Base-by-base conservation (phyloP, 2,329 filamentous ascomycete genomes). In the Aspergillus intermedius region DNA sequence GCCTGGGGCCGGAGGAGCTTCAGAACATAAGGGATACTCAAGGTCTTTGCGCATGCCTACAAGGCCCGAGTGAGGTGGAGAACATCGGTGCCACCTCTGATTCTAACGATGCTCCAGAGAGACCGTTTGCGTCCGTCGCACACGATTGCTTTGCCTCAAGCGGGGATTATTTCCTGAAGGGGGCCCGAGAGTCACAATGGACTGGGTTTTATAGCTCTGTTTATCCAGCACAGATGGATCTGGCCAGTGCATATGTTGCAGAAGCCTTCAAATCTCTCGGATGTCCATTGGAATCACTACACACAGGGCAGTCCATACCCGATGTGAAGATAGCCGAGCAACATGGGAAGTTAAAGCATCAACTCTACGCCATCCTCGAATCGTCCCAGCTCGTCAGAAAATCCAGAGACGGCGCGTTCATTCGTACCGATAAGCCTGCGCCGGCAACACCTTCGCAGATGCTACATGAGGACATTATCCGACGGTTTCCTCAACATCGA, bases 401-500 rank as follows among this genome's bases (percentile, higher is more conserved):
- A 32, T 10, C 30, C 9, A 32, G 30, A 10, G 30, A 32, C 4
- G 30, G 30, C 9, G 13, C 30, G 13, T 32, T 13, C 13, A 32
- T 32, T 10, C 30, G 9, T 8, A 32, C 13, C 30, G 30, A 32
- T 32, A 10, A 10, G 13, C 30, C 30, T 13, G 30, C 3, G 1
- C 13, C 30, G 13, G 13, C 30, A 5, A 13, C 30, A 32, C 1
- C 21, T 22, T 22, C 21, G 21, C 21, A 22, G 5, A 22, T 22
- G 21, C 22, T 53, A 10, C 30, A 46, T 12, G 3, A 42, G 1
- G 19, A 45, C 4, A 39, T 71, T 1, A 42, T 67, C 2, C 28
- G 44, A 1, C 42, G 55, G 9, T 65, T 60, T 30, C 70, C 72
- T 0, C 50, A 62, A 4, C 65, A 74, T 49, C 54, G 45, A 1